Base-by-base conservation (phyloP, 495 filamentous ascomycete species). In the Cercophora sp. region DNA sequence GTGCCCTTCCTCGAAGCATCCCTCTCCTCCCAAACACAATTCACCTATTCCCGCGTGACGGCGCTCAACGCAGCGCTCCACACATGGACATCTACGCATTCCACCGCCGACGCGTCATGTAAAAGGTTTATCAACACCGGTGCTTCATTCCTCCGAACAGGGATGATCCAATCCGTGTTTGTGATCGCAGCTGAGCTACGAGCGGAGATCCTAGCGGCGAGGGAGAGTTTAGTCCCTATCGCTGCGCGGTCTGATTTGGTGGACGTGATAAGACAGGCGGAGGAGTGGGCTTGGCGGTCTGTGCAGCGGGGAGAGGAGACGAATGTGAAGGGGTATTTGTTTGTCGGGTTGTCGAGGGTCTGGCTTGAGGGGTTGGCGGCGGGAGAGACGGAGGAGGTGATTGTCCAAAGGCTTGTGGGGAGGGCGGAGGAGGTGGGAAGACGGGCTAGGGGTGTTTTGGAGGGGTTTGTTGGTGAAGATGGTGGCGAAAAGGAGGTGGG, bases 281-380 rank as follows among this genome's bases (percentile, higher is more conserved):
- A 69, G 32, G 45, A 45, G 4, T 82, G 75, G 74, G 26, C 47
- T 0, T 60, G 77, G 59, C 51, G 52, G 8, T 66, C 62, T 26
- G 69, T 83, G 3, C 39, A 70, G 32, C 68, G 65, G 2, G 81
- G 81, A n/a, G n/a, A n/a, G 3, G 76, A 83, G 60, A 80, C 75
- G 0, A 84, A 81, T 54, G 65, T 77, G n/a, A 84, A 83, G 52
- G 77, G 74, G 1, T 77, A 76, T 36, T 34, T 85, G 22, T 61
- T 83, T 22, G 55, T 63, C 0, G 50, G 53, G 3, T 48, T 78
- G 4, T 43, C 83, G 15, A 15, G 20, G 50, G 35, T 11, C 10
- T 32, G 8, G 23, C 29, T 51, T 11, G 52, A 40, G 25, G 37
- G 39, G n/a, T 46, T 56, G 20, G 63, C 63, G 40, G 57, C 4